Conservation (phyloP, 139 green algal species). For the Chlamydomonas sp. region DNA sequence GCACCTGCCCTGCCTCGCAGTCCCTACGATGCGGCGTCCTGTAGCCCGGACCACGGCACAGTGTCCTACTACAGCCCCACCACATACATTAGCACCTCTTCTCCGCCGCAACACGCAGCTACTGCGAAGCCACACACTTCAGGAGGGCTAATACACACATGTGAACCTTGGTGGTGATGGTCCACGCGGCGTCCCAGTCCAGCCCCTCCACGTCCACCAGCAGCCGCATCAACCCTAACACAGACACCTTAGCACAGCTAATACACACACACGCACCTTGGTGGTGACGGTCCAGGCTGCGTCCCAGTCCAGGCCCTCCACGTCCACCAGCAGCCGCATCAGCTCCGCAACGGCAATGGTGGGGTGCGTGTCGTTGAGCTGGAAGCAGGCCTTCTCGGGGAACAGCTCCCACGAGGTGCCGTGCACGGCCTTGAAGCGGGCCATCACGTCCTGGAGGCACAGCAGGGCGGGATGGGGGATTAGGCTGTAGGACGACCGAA, state of each 20-base stretch:
- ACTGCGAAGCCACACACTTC: too few species aligned
- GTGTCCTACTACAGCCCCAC: too few species aligned
- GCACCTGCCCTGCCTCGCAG: too few species aligned
- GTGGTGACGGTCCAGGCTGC: slow-evolving; percentile 89
- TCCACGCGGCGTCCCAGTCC: background rate
- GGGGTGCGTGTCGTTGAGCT: slow-evolving; percentile 99
- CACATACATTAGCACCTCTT: too few species aligned
- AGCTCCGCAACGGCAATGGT: slow-evolving; percentile 97
- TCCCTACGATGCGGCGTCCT: too few species aligned
- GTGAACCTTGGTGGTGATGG: slow-evolving; percentile 10
- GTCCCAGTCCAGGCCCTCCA: slow-evolving; percentile 90
- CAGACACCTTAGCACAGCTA: too few species aligned
- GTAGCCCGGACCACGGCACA: too few species aligned
- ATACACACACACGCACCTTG: slow-evolving; percentile 53
- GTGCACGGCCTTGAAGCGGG: slow-evolving; percentile 72
- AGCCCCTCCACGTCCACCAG: background rate
- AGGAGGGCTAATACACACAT: too few species aligned
- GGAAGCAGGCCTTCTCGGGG: slow-evolving; percentile 89
- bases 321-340: slow-evolving; percentile 96
- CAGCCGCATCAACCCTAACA: background rate
- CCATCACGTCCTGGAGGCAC: slow-evolving; percentile 72
- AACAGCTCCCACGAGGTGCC: slow-evolving; percentile 77
- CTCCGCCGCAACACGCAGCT: too few species aligned
- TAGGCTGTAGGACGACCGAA: background rate
- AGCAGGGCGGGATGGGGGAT: background rate